Base-by-base conservation (phyloP, 495 filamentous ascomycete species). In the Penicillium crystallinum region DNA sequence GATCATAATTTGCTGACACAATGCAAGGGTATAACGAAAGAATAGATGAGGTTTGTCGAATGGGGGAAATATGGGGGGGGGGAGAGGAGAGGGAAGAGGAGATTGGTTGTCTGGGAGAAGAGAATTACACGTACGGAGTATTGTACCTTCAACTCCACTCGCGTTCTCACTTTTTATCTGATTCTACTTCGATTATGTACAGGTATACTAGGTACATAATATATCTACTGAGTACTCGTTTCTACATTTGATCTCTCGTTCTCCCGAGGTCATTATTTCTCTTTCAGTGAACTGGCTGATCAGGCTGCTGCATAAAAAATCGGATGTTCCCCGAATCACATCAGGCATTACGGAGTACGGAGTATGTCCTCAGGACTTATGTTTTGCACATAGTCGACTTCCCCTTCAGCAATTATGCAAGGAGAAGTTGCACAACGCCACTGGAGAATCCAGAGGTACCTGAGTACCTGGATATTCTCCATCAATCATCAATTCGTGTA, bases 61-160 rank as follows among this genome's bases (percentile, higher is more conserved):
- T 39, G 49, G 42, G 39, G 50, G 49, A 49, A 30, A 46, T 39
- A 37, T 48, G 50, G 43, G 49, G 53, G 15, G 51, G 37, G 21
- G 46, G 31, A 43, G 14, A n/a, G 21, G 31, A 15, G 29, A 34
- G 43, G 41, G 21, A 40, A 48, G 41, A 23, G 33, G 46, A 31
- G 44, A 38, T 39, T 44, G 42, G 57, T 54, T 63, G 53, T 50
- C 50, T 49, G 44, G 56, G 61, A 19, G 59, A 56, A 36, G 46
- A 62, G 48, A 60, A 46, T 46, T 48, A 46, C 53, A 57, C 54
- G 60, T 61, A 49, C 49, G 46, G 54, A 52, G 4, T 31, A 31
- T 11, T n/a, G n/a, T n/a, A n/a, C 33, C 30, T 12, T 35, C n/a
- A 39, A 46, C 58, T 57, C 58, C 58, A 58, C 58, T 47, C 47